Conservation (phyloP, 345 rosid genomes). For the Bretschneidera sinensis region DNA sequence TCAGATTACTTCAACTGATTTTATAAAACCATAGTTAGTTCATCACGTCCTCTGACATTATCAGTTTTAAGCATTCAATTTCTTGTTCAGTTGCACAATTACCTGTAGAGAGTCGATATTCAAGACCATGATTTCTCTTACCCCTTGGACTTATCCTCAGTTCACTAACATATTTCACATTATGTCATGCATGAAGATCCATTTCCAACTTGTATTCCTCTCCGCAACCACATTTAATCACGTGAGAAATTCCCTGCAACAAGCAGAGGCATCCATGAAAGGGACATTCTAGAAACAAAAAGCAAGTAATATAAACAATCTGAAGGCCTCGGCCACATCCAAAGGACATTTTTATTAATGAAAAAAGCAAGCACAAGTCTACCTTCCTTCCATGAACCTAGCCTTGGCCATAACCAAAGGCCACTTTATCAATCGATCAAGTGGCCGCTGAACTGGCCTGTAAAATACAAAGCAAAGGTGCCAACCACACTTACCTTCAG, state of each 20-base stretch:
- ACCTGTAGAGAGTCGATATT: constrained; percentile 6
- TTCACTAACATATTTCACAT: constrained; percentile 3
- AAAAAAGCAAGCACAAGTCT: too few relatives aligned
- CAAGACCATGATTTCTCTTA: neutral
- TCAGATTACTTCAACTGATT: neutral
- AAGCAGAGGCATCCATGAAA: constrained; percentile 13
- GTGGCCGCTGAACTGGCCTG: too few relatives aligned
- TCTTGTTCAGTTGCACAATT: constrained; percentile 3
- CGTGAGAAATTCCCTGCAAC: constrained; percentile 52
- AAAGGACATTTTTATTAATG: too few relatives aligned
- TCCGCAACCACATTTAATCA: constrained; percentile 53
- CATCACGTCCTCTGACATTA: too few relatives aligned
- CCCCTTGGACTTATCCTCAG: neutral
- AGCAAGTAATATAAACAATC: neutral
- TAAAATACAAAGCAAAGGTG: constrained; percentile 1
- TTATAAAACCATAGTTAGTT: neutral
- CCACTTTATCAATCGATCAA: neutral
- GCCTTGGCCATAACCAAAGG: constrained; percentile 4
- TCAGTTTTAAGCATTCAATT: too few relatives aligned
- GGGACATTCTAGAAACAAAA: constrained; percentile 1
- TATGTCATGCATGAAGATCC: constrained; percentile 13
- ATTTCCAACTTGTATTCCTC: constrained; percentile 39
- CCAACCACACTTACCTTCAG: constrained; percentile 40
- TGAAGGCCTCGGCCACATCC: neutral
- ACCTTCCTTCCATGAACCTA: neutral